Conservation (phyloP, 2,329 filamentous ascomycete genomes). For the Blumeria graminis region DNA sequence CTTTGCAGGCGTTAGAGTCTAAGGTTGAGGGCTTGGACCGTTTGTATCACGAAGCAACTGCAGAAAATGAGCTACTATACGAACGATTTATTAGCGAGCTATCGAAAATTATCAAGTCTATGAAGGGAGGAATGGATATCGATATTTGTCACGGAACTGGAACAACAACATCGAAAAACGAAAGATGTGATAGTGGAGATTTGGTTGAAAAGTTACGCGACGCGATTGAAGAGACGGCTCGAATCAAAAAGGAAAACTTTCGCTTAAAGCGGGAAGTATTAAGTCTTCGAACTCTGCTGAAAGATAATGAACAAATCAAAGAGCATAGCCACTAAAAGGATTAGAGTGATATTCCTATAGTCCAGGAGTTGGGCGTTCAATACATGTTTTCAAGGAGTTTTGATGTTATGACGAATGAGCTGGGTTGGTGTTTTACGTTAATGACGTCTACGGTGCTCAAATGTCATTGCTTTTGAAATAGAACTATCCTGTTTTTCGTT, state of each 20-base stretch:
- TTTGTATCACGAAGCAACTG: constrained; percentile 64
- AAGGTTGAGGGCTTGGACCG: constrained; percentile 69
- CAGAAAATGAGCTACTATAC: constrained; percentile 83
- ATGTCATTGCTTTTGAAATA: no score
- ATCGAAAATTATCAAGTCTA: constrained; percentile 53
- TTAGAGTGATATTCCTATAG: no score
- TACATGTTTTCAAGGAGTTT: no score
- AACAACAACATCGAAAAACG: background rate
- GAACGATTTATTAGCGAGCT: constrained; percentile 83
- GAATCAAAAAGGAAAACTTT: constrained; percentile 66
- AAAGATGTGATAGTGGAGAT: constrained; percentile 55
- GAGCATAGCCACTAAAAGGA: constrained; percentile 7
- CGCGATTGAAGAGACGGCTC: constrained; percentile 50
- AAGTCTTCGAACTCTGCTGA: constrained; percentile 14
- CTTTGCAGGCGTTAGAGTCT: constrained; percentile 47
- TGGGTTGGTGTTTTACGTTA: no score
- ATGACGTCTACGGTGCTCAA: no score
- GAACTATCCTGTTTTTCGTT: no score
- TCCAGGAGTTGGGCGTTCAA: no score
- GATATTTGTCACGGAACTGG: background rate
- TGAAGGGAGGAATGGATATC: constrained; percentile 35
- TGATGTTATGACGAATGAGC: no score
- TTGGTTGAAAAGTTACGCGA: constrained; percentile 47
- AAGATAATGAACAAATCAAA: constrained; percentile 29
- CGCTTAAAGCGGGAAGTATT: constrained; percentile 62